Evolutionary conservation across 352 stramenopile genomes (phyloP).

Genomic region (Globisporangium apiculatum): DNA sequence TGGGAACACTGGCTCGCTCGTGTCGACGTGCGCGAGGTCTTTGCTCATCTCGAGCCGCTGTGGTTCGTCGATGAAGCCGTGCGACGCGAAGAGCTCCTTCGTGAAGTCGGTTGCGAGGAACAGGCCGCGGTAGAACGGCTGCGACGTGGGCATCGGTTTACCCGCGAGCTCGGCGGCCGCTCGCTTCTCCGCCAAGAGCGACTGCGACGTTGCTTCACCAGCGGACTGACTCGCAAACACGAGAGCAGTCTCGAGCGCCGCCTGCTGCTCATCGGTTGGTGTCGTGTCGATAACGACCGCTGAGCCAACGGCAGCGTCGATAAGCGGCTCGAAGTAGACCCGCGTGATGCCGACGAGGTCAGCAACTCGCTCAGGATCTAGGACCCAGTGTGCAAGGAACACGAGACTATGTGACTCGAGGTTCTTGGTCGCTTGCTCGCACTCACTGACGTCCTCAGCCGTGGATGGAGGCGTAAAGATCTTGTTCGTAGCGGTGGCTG

Average conservation of each 20-base stretch:
- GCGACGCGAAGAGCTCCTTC: background rate
- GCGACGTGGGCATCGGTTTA: background rate
- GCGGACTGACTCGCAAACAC: background rate
- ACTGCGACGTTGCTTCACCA: background rate
- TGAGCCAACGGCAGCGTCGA: background rate
- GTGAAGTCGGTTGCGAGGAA: conserved; percentile 1
- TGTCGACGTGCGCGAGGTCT: background rate
- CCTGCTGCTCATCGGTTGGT: background rate
- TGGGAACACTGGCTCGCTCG: background rate
- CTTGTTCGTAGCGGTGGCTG: too few relatives aligned
- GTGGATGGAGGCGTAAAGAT: background rate
- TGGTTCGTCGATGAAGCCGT: background rate
- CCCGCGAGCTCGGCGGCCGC: background rate
- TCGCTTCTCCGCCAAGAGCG: background rate
- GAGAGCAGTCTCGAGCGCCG: background rate
- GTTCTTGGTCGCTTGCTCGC: background rate
- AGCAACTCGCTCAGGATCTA: background rate
- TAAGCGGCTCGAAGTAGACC: background rate
- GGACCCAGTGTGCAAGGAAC: background rate
- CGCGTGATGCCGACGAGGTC: background rate
- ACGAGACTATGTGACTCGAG: background rate
- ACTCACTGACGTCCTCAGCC: background rate
- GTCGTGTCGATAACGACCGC: background rate
- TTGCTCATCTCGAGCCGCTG: conserved; percentile 5
- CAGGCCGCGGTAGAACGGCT: background rate